Base-by-base conservation (phyloP, 331 rosid species). In the Pyrus hybrid region DNA sequence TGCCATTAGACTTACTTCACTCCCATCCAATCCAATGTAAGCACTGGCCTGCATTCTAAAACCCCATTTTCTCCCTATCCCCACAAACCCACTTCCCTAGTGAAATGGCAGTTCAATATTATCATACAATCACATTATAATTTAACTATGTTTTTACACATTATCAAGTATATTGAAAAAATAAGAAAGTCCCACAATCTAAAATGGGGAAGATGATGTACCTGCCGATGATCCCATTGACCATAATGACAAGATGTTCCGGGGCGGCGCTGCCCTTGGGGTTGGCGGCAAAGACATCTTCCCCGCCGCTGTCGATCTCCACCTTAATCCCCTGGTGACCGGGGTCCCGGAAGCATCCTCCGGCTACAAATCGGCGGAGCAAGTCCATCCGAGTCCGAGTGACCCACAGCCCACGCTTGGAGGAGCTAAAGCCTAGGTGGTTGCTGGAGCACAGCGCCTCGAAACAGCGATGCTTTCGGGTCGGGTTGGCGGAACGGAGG, bases 141-240 rank as follows among this genome's bases (percentile, higher is more conserved):
- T 23, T 13, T 22, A 22, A 68, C 73, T 22, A 25, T 11, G 5
- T 6, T 29, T 25, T 2, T 41, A 16, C 41, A 13, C 10, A 64
- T 11, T 26, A 17, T 43, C 14, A 16, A 8, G 4, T 20, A 70
- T 49, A 16, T 4, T 28, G 21, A 58, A 83, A 6, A 12, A 67
- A 65, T 21, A 4, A 8, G 57, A 45, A 23, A 8, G n/a, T 7
- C 23, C 60, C 60, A 53, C 60, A 53, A 65, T 16, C 8, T 10
- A 53, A 21, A 56, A 7, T 5, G 0, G 51, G 26, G 8, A 23
- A 74, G 47, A 22, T 29, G 7, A 22, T 25, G 7, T 78, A 91
- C 98, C 98, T 91, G 33, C 98, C 98, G 75, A 88, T 77, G 8
- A 93, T 84, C 18, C 98, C 96, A 77, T 93, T 93, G 83, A 93